A percentile compares a stretch with the other conserved stretches of the same genome.
Conservation (phyloP, 768 basidiomycete genomes). For the Pholiota microspora region DNA sequence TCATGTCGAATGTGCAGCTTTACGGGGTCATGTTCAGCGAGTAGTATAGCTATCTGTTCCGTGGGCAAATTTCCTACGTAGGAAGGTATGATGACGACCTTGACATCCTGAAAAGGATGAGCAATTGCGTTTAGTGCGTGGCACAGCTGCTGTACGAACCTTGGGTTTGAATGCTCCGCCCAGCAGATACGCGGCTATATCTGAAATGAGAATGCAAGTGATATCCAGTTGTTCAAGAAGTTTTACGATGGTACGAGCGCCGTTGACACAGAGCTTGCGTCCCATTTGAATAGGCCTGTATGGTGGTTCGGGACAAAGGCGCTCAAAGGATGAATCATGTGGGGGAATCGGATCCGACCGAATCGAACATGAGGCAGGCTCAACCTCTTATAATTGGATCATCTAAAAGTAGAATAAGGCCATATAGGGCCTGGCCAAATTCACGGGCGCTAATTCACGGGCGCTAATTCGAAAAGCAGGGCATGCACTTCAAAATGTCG, state of each 20-base stretch:
- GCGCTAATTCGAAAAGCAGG: background rate
- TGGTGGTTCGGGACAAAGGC: constrained; percentile 13
- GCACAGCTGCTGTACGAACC: constrained; percentile 3
- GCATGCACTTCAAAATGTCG: too few relatives aligned
- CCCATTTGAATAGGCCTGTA: constrained; percentile 7
- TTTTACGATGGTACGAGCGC: constrained; percentile 13
- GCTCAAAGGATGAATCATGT: constrained; percentile 6
- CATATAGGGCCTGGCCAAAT: background rate
- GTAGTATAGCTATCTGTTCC: constrained; percentile 10
- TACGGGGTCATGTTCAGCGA: constrained; percentile 11
- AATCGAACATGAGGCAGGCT: constrained; percentile 8
- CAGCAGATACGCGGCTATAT: constrained; percentile 17
- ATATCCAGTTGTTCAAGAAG: constrained; percentile 10
- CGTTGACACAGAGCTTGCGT: constrained; percentile 14
- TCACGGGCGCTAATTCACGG: constrained; percentile 7
- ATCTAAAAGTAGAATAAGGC: constrained; percentile 6
- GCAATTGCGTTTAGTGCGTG: background rate
- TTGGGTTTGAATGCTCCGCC: constrained; percentile 15
- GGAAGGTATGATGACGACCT: constrained; percentile 12
- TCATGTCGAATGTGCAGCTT: constrained; percentile 12
- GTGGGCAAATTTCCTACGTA: constrained; percentile 4
- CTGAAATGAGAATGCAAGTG: constrained; percentile 12
- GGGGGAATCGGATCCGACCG: constrained; percentile 12
- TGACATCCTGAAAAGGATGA: constrained; percentile 9
- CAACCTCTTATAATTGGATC: background rate